These are phyloP conservation scores for Tetrahymena thermophila DNA, from an alignment of 73 alveolate genomes.

Conservation along the genomic window DNA sequence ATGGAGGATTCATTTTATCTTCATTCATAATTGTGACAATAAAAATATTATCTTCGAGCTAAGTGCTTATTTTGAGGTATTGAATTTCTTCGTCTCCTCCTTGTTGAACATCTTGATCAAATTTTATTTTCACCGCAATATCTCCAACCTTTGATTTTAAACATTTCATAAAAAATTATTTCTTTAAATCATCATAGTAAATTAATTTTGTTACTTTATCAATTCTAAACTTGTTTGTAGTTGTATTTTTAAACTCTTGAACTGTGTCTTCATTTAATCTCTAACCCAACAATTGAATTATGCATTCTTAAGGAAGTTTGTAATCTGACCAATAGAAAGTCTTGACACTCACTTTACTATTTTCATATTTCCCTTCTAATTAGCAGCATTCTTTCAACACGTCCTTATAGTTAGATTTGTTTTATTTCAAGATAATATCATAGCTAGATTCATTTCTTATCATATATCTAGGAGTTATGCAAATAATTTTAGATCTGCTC, in stretches of 20 bases:
- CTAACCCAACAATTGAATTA: not conserved
- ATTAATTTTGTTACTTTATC: not conserved
- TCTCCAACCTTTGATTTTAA: not conserved
- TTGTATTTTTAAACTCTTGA: not conserved
- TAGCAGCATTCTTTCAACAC: not conserved
- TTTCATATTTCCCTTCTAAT: not conserved
- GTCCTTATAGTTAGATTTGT: not conserved
- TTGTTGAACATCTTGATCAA: not conserved
- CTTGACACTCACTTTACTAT: not conserved
- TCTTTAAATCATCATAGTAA: too few species aligned
- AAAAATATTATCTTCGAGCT: not conserved
- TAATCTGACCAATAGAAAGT: not conserved
- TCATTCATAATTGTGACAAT: not conserved
- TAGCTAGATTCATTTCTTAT: conserved; percentile 23
- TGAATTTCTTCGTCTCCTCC: not conserved
- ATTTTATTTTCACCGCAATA: not conserved
- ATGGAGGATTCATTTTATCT: not conserved
- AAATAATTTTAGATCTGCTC: conserved; percentile 21
- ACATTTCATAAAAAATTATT: not conserved
- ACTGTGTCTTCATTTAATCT: not conserved
- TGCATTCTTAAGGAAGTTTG: not conserved
- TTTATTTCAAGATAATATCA: conserved; percentile 1
- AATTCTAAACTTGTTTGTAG: not conserved
- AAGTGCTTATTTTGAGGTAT: not conserved
- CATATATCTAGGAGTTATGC: conserved; percentile 37